Conservation (phyloP, 768 basidiomycete species). For the Nidularia sp. region DNA sequence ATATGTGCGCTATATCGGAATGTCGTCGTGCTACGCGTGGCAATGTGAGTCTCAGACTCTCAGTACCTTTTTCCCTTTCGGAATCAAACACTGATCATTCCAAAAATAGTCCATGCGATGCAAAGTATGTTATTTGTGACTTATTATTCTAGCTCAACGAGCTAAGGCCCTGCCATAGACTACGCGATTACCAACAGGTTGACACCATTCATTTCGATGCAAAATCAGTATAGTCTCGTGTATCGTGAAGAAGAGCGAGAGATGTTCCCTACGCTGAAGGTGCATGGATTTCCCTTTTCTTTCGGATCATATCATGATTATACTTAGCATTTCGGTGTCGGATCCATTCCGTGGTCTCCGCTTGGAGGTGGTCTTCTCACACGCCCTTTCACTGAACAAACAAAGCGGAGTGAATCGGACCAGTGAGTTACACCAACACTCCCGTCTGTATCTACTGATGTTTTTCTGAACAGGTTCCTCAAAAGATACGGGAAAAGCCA, state of each 20-base stretch:
- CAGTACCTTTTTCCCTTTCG: neutral
- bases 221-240: constrained; percentile 57
- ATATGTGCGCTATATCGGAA: constrained; percentile 57
- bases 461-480: constrained; percentile 2
- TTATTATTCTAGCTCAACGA: neutral
- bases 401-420: constrained; percentile 34
- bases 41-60: constrained; percentile 34
- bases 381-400: constrained; percentile 36
- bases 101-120: constrained; percentile 44
- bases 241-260: constrained; percentile 29
- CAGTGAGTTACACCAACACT: too few relatives aligned
- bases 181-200: constrained; percentile 52
- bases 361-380: constrained; percentile 48
- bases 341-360: constrained; percentile 58
- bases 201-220: constrained; percentile 34
- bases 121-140: constrained; percentile 33
- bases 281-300: constrained; percentile 32
- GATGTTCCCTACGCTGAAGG: constrained; percentile 19
- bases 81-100: neutral
- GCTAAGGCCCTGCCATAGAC: constrained; percentile 23
- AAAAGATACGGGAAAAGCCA: constrained; percentile 14
- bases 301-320: neutral
- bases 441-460: too few relatives aligned
- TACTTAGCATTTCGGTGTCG: constrained; percentile 44
- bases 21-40: constrained; percentile 53